Conservation (phyloP, 2,329 filamentous ascomycete genomes). For the Talaromyces sp. region DNA sequence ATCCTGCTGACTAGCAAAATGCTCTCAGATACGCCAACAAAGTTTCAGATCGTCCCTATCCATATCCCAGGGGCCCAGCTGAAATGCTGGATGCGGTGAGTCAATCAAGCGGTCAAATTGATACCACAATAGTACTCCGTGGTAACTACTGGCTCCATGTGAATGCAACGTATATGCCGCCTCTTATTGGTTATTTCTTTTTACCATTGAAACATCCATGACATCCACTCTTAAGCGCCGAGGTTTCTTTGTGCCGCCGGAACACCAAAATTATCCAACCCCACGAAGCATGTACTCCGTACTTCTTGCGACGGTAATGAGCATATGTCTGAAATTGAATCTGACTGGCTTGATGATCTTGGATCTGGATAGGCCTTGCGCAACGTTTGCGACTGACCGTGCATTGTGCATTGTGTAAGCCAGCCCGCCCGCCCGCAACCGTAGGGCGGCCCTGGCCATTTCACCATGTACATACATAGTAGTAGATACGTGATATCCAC, state of each 20-base stretch:
- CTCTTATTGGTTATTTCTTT: background rate
- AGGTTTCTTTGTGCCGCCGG: background rate
- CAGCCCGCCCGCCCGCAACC: background rate
- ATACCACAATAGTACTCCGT: background rate
- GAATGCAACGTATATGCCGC: background rate
- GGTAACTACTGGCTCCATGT: background rate
- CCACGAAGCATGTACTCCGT: background rate
- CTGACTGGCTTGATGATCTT: constrained; percentile 7
- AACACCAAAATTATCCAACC: background rate
- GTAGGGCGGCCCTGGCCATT: background rate
- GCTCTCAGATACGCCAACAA: constrained; percentile 6
- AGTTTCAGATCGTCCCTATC: constrained; percentile 1
- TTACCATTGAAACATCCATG: background rate
- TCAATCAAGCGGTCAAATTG: constrained; percentile 9
- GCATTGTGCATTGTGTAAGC: background rate
- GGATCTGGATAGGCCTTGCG: background rate
- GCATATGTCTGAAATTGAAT: background rate
- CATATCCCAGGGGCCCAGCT: background rate
- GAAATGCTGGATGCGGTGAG: constrained; percentile 7
- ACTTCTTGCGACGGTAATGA: background rate
- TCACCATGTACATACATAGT: background rate
- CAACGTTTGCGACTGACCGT: background rate
- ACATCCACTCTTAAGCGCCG: background rate
- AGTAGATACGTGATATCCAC: background rate
- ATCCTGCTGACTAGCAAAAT: background rate